Evolutionary conservation across 192 early-diverging fungal species (phyloP).

Genomic region (Geosiphon pyriformis): DNA sequence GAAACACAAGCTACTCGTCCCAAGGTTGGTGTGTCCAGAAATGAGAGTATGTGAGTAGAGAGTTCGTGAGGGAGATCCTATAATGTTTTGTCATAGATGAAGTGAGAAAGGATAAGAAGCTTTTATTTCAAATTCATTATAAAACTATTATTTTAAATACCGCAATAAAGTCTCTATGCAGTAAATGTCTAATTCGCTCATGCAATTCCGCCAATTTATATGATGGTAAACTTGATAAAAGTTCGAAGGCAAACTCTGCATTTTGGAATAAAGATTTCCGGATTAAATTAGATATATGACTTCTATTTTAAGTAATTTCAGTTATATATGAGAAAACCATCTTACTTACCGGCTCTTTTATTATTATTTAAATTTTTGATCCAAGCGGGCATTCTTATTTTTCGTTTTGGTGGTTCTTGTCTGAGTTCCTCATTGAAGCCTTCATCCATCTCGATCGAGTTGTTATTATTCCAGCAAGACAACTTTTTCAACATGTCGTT

Average conservation of each 20-base stretch:
- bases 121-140: not conserved
- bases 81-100: slow-evolving; percentile 3
- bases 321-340: not conserved
- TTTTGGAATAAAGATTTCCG: not conserved
- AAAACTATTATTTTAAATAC: slow-evolving; percentile 25
- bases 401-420: slow-evolving; percentile 15
- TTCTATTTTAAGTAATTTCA: slow-evolving; percentile 10
- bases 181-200: slow-evolving; percentile 40
- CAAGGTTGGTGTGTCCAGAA: slow-evolving; percentile 45
- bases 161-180: slow-evolving; percentile 52
- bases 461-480: too few relatives aligned
- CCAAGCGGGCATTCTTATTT: slow-evolving; percentile 15
- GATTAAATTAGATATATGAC: not conserved
- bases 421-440: slow-evolving; percentile 13
- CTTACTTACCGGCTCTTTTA: slow-evolving; percentile 27
- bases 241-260: slow-evolving; percentile 49
- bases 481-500: too few relatives aligned
- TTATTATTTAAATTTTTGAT: not conserved
- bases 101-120: not conserved
- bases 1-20: slow-evolving; percentile 46
- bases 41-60: slow-evolving; percentile 48
- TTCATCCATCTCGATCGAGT: too few relatives aligned
- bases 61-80: slow-evolving; percentile 50
- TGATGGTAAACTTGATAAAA: slow-evolving; percentile 49
- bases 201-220: slow-evolving; percentile 39